Percentiles rank a stretch among this genome's conserved stretches.
Evolutionary conservation across 2,329 filamentous ascomycete species (phyloP).

Genomic region (Microascus cirrosus): DNA sequence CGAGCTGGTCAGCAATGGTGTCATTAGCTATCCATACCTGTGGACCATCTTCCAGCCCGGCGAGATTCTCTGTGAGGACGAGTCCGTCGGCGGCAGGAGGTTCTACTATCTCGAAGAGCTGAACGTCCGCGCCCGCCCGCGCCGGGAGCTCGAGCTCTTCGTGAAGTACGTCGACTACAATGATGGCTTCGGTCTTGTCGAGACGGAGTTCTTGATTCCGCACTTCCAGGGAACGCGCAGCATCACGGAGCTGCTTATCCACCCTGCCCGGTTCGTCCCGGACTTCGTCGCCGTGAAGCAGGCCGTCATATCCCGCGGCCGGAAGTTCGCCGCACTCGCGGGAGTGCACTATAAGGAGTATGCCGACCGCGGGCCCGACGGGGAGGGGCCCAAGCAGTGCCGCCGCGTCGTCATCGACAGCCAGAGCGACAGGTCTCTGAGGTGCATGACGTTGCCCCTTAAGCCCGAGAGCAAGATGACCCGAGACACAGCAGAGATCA

Average conservation of each 20-base stretch:
- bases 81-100: slow-evolving; percentile 25
- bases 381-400: slow-evolving; percentile 12
- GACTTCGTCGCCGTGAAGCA: slow-evolving; percentile 20
- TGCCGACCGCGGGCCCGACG: slow-evolving; percentile 21
- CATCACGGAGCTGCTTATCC: slow-evolving; percentile 30
- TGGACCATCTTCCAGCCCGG: slow-evolving; percentile 44
- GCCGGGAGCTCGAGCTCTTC: slow-evolving; percentile 24
- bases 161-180: slow-evolving; percentile 35
- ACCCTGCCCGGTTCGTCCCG: slow-evolving; percentile 31
- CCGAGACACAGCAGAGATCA: neutral
- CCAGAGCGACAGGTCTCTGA: neutral
- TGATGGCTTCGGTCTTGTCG: slow-evolving; percentile 28
- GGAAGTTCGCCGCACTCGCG: slow-evolving; percentile 30
- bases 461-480: neutral
- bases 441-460: neutral
- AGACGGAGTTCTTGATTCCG: slow-evolving; percentile 21
- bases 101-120: slow-evolving; percentile 24
- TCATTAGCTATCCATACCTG: slow-evolving; percentile 39
- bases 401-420: slow-evolving; percentile 18
- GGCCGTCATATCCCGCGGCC: slow-evolving; percentile 26
- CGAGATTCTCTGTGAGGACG: slow-evolving; percentile 25
- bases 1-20: slow-evolving; percentile 40
- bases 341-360: slow-evolving; percentile 38
- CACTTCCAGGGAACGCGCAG: slow-evolving; percentile 30
- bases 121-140: slow-evolving; percentile 18